A percentile compares a stretch with the other conserved stretches of the same genome.
Conservation (phyloP, 192 early-diverging fungal species). For the Mortierella hygrophila region DNA sequence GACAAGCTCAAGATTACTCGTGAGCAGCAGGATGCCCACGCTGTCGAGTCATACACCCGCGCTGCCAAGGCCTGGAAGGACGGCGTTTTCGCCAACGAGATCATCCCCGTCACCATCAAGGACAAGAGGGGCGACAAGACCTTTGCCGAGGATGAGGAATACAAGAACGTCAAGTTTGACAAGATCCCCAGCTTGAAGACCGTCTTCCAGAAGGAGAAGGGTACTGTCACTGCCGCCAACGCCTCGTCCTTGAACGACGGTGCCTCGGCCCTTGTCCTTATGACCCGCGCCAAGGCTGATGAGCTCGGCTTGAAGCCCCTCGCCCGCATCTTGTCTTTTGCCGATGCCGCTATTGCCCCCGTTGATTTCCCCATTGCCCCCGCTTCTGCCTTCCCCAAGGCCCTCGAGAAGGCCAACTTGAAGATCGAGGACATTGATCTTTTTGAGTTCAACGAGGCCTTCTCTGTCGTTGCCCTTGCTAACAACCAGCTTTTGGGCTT, state of each 20-base stretch:
- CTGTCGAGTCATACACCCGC: constrained; percentile 86
- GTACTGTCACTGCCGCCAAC: constrained; percentile 96
- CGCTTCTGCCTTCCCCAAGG: constrained; percentile 91
- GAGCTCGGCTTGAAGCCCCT: constrained; percentile 86
- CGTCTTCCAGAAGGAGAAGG: constrained; percentile 86
- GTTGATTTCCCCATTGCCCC: constrained; percentile 98
- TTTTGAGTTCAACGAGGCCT: constrained; percentile 99
- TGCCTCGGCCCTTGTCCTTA: constrained; percentile 91
- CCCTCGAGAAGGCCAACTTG: constrained; percentile 88
- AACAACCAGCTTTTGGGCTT: constrained; percentile 91
- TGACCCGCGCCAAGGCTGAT: constrained; percentile 80
- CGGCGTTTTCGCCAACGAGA: constrained; percentile 85
- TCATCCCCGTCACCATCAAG: constrained; percentile 88
- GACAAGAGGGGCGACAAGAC: constrained; percentile 85
- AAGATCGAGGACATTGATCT: constrained; percentile 87
- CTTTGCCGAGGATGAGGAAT: constrained; percentile 92
- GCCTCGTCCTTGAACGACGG: constrained; percentile 96
- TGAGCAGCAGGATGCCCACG: constrained; percentile 92
- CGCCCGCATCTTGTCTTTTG: constrained; percentile 88
- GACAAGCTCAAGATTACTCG: constrained; percentile 87
- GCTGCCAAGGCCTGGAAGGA: constrained; percentile 90
- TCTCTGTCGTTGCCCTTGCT: constrained; percentile 90
- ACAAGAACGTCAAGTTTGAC: constrained; percentile 92
- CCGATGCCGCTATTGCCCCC: constrained; percentile 91
- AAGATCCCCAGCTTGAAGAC: constrained; percentile 83